phyloP scores from a whole-genome alignment of 2,329 filamentous ascomycete species.

The Sphaerostilbella broomeana region DNA sequence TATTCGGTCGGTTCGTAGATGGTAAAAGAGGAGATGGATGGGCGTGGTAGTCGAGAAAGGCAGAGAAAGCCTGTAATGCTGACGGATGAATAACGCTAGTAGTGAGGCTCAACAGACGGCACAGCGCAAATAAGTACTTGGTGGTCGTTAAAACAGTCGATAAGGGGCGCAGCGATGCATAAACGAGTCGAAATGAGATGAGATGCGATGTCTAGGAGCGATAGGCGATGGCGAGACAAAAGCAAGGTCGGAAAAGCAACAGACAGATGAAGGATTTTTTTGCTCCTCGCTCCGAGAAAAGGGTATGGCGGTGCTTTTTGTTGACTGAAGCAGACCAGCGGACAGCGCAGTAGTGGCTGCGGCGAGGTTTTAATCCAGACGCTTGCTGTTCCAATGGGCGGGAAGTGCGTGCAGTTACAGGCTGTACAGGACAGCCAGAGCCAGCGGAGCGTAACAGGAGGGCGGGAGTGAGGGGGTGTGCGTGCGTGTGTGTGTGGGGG shows the following conservation, averaged over 20 bases:
- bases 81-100: no score
- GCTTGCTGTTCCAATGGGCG: slow-evolving; percentile 13
- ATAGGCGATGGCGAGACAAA: neutral
- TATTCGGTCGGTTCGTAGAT: no score
- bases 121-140: no score
- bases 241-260: slow-evolving; percentile 4
- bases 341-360: slow-evolving; percentile 16
- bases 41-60: neutral
- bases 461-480: slow-evolving; percentile 9
- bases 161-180: neutral
- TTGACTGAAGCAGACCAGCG: slow-evolving; percentile 18
- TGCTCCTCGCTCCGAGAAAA: neutral
- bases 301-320: slow-evolving; percentile 7
- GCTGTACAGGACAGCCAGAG: slow-evolving; percentile 9
- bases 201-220: slow-evolving; percentile 5
- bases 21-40: no score
- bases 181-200: neutral
- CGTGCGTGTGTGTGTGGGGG: slow-evolving; percentile 6
- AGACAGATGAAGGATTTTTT: neutral
- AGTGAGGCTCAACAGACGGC: no score
- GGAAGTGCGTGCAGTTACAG: slow-evolving; percentile 18
- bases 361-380: slow-evolving; percentile 18
- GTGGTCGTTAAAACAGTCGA: no score
- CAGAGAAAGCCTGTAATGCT: no score
- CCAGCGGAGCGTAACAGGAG: slow-evolving; percentile 5